Conservation (phyloP, 1,284 basidiomycete genomes). For the Sphagnurus paluster region DNA sequence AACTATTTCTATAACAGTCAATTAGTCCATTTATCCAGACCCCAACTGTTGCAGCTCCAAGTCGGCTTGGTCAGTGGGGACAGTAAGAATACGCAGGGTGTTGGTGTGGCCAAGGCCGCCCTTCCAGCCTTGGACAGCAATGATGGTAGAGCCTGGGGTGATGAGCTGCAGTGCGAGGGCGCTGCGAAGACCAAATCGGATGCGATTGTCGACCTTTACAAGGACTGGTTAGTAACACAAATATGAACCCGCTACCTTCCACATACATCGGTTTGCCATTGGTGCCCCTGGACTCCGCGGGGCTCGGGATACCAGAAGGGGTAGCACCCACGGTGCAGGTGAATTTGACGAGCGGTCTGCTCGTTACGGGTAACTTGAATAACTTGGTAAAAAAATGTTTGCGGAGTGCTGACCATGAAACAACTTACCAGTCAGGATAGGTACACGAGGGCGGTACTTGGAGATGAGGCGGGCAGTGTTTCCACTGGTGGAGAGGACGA, state of each 20-base stretch:
- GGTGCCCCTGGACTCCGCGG: conserved; percentile 81
- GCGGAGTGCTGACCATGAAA: not conserved
- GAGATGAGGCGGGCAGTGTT: conserved; percentile 95
- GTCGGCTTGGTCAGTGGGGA: conserved; percentile 86
- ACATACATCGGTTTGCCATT: conserved; percentile 97
- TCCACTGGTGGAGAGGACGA: conserved; percentile 96
- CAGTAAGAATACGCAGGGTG: conserved; percentile 76
- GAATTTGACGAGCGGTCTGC: conserved; percentile 95
- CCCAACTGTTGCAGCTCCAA: conserved; percentile 59
- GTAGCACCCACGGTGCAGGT: conserved; percentile 96
- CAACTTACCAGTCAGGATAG: conserved; percentile 90
- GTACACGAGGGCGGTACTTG: conserved; percentile 94
- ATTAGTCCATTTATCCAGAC: conserved; percentile 21
- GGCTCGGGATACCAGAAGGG: conserved; percentile 97
- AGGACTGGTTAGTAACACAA: conserved; percentile 8
- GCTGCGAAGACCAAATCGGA: conserved; percentile 87
- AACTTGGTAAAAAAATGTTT: not conserved
- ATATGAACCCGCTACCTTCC: conserved; percentile 29
- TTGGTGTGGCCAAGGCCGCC: conserved; percentile 94
- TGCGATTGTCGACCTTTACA: conserved; percentile 81
- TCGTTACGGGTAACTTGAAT: conserved; percentile 87
- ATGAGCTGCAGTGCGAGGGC: conserved; percentile 90
- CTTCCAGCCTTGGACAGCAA: conserved; percentile 99
- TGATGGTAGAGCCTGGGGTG: conserved; percentile 86
- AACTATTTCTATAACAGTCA: not conserved